Conservation (phyloP, 2,329 filamentous ascomycete genomes). For the Pseudopyrenochaeta lycopersici region DNA sequence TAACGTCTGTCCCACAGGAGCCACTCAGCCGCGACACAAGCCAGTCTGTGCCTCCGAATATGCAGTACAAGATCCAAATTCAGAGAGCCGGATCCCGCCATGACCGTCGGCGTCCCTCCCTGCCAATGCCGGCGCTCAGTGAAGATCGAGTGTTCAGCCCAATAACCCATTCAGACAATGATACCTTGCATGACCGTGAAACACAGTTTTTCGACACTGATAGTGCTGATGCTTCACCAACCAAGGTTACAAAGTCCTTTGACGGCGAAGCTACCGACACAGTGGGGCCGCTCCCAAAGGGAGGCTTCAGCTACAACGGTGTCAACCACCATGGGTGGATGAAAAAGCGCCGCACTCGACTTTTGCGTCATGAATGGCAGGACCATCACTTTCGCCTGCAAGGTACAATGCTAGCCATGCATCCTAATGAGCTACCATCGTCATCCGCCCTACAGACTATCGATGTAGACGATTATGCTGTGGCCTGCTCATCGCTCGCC, state of each 20-base stretch:
- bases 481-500: slow-evolving; percentile 80
- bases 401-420: slow-evolving; percentile 70
- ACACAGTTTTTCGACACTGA: slow-evolving; percentile 44
- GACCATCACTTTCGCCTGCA: slow-evolving; percentile 89
- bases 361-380: slow-evolving; percentile 93
- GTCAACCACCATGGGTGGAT: slow-evolving; percentile 84
- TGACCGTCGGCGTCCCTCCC: slow-evolving; percentile 69
- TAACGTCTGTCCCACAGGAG: slow-evolving; percentile 75
- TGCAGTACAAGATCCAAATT: slow-evolving; percentile 74
- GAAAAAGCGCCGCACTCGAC: slow-evolving; percentile 89
- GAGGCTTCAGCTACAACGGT: slow-evolving; percentile 54
- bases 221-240: slow-evolving; percentile 44
- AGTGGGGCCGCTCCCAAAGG: slow-evolving; percentile 45
- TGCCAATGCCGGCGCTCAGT: slow-evolving; percentile 74
- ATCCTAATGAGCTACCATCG: slow-evolving; percentile 60
- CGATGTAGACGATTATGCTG: slow-evolving; percentile 88
- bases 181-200: slow-evolving; percentile 37
- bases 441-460: slow-evolving; percentile 80
- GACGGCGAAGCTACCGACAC: slow-evolving; percentile 28
- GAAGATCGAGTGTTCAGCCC: slow-evolving; percentile 66
- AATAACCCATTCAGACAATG: slow-evolving; percentile 44
- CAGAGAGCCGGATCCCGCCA: slow-evolving; percentile 55
- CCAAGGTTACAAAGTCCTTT: slow-evolving; percentile 36
- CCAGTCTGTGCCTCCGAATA: slow-evolving; percentile 92
- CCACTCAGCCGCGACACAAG: slow-evolving; percentile 81